Evolutionary conservation across 352 stramenopile genomes (phyloP).

Genomic region (Albugo candida): DNA sequence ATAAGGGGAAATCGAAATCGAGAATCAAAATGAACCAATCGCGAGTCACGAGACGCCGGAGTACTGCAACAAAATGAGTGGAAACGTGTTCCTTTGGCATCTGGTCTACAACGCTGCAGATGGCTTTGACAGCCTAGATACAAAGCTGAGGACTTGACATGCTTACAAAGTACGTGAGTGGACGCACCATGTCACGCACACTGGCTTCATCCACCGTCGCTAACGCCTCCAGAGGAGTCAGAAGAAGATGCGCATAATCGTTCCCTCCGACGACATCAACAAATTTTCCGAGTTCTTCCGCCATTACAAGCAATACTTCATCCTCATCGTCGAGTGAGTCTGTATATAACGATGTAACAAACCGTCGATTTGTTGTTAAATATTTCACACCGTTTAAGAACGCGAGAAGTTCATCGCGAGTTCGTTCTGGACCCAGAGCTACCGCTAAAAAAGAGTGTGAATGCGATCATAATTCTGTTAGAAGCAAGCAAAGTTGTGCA

Average conservation of each 20-base stretch:
- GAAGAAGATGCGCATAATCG: slow-evolving; percentile 69
- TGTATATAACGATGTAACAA: slow-evolving; percentile 12
- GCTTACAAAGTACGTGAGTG: not conserved
- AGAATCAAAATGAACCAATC: slow-evolving; percentile 83
- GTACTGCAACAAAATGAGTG: slow-evolving; percentile 84
- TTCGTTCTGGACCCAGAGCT: slow-evolving; percentile 78
- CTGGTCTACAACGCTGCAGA: slow-evolving; percentile 70
- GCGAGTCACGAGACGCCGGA: slow-evolving; percentile 84
- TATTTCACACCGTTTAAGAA: slow-evolving; percentile 83
- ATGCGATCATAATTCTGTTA: not conserved
- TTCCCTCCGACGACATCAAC: slow-evolving; percentile 82
- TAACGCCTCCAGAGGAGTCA: slow-evolving; percentile 89
- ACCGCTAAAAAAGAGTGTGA: slow-evolving; percentile 25
- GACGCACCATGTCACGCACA: slow-evolving; percentile 76
- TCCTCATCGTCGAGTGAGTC: slow-evolving; percentile 96
- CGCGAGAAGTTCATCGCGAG: slow-evolving; percentile 90
- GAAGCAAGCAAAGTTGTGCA: slow-evolving; percentile 10
- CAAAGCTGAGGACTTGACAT: not conserved
- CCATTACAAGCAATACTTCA: slow-evolving; percentile 90
- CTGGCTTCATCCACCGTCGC: slow-evolving; percentile 88
- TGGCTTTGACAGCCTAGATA: slow-evolving; percentile 62
- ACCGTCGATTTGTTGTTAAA: not conserved
- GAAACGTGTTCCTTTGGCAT: slow-evolving; percentile 76
- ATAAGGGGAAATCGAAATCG: not conserved
- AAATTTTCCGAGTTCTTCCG: slow-evolving; percentile 82